phyloP scores from a whole-genome alignment of 2,329 filamentous ascomycete genomes.

The Claviceps arundinis region DNA sequence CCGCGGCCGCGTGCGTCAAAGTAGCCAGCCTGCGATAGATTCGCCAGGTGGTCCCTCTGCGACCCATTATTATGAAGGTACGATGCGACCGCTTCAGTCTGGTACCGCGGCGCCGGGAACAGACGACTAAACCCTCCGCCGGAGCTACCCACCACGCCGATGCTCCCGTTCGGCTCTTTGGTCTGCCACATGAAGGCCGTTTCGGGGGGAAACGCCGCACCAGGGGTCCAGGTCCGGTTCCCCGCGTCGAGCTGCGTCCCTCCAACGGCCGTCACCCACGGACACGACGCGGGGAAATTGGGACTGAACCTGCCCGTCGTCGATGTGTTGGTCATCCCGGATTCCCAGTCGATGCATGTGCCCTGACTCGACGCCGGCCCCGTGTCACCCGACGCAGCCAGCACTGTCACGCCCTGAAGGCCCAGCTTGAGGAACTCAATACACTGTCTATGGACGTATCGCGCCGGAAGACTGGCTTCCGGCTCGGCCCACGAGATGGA shows the following conservation, averaged over 20 bases:
- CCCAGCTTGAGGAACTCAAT: slow-evolving; percentile 33
- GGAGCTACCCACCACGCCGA: slow-evolving; percentile 39
- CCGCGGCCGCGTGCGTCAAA: slow-evolving; percentile 36
- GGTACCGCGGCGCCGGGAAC: slow-evolving; percentile 29
- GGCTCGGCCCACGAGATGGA: not conserved
- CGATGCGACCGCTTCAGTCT: slow-evolving; percentile 30
- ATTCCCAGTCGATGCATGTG: slow-evolving; percentile 3
- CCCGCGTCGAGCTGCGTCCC: slow-evolving; percentile 28
- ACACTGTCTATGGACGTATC: not conserved
- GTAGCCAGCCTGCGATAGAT: slow-evolving; percentile 20
- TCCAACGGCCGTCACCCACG: slow-evolving; percentile 50
- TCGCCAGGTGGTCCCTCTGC: slow-evolving; percentile 9
- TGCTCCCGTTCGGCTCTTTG: slow-evolving; percentile 16
- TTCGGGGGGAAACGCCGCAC: not conserved
- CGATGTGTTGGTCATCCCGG: slow-evolving; percentile 17
- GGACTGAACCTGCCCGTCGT: slow-evolving; percentile 23
- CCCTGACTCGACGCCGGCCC: slow-evolving; percentile 15
- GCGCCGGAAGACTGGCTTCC: not conserved
- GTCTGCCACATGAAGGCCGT: slow-evolving; percentile 7
- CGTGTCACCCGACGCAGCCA: slow-evolving; percentile 50
- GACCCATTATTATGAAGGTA: slow-evolving; percentile 28
- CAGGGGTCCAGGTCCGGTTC: slow-evolving; percentile 7
- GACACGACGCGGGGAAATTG: slow-evolving; percentile 29
- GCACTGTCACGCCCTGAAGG: slow-evolving; percentile 49
- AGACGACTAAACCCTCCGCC: slow-evolving; percentile 37